Evolutionary conservation across 2,329 filamentous ascomycete genomes (phyloP), one percentile per base, ranked within the genome.

Genomic region (Exophiala xenobiotica): DNA sequence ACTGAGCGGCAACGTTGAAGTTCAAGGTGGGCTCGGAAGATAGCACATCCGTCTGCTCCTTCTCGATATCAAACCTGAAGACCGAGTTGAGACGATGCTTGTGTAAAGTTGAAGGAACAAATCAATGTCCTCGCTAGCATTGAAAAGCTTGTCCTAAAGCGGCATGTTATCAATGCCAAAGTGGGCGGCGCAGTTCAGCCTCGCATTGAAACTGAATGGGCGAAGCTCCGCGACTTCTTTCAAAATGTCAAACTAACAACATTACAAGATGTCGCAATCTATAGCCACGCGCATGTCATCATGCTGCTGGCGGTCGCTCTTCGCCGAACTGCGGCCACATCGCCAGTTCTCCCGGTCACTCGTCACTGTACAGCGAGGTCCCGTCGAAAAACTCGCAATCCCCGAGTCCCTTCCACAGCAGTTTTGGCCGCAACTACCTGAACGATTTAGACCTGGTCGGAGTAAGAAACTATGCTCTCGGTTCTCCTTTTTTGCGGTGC

Each of bases 291-390:
- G 76, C 71, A 83, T 86, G 80, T 86, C 87, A 56, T 70, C 88
- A 65, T 81, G 82, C 76, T 85, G 82, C 71, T 81, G 88, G 67
- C 88, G 87, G 71, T 74, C 80, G 23, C 72, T 81, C 29, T 66
- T 89, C 62, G 77, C 84, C 58, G 77, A 80, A 65, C 71, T 78
- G 40, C 74, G 81, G 56, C 77, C 77, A 55, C 78, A 80, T 50
- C 71, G 67, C 48, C 62, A 65, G 33, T 64, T 63, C 43, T 67
- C 67, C 46, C 69, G 83, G 60, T 74, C 75, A 53, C 70, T 85
- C 67, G 69, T 72, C 39, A 76, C 78, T 56, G 65, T 74, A 56
- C 71, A 78, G 63, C 67, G 73, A 47, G 61, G 73, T 51, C 70
- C 66, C 43, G 69, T 69, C 55, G 67, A 68, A 58, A 68, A 64